phyloP scores from a whole-genome alignment of 225 moss, liverwort and hornwort genomes.

The Climacium dendroides region DNA sequence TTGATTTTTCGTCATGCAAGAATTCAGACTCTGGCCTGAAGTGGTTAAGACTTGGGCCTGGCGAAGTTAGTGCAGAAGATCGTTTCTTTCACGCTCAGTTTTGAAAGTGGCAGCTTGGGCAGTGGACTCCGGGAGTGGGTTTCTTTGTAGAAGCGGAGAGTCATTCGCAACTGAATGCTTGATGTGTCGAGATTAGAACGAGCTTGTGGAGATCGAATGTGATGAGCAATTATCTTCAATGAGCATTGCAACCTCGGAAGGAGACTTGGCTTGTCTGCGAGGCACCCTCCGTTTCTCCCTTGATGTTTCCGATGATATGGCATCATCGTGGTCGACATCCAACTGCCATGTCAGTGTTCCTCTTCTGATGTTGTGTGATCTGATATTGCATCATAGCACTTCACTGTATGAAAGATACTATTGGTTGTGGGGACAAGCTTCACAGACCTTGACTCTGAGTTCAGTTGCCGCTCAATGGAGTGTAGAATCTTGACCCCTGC shows the following conservation, averaged over 20 bases:
- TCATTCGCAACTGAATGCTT: conserved; percentile 39
- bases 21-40: neutral
- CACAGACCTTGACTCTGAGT: no score
- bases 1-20: neutral
- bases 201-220: conserved; percentile 71
- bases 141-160: neutral
- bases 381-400: neutral
- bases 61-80: neutral
- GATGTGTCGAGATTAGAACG: conserved; percentile 75
- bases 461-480: neutral
- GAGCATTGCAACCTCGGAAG: conserved; percentile 48
- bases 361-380: neutral
- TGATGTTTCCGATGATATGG: conserved; percentile 68
- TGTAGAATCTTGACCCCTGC: neutral
- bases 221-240: conserved; percentile 62
- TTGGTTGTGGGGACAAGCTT: neutral
- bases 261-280: conserved; percentile 68
- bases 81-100: neutral
- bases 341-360: conserved; percentile 49
- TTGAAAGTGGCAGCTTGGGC: neutral
- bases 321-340: conserved; percentile 53
- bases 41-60: neutral
- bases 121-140: neutral
- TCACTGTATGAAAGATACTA: neutral
- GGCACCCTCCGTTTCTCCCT: conserved; percentile 52